Base-by-base conservation (phyloP, 2,329 filamentous ascomycete species). In the Fusarium sp. region DNA sequence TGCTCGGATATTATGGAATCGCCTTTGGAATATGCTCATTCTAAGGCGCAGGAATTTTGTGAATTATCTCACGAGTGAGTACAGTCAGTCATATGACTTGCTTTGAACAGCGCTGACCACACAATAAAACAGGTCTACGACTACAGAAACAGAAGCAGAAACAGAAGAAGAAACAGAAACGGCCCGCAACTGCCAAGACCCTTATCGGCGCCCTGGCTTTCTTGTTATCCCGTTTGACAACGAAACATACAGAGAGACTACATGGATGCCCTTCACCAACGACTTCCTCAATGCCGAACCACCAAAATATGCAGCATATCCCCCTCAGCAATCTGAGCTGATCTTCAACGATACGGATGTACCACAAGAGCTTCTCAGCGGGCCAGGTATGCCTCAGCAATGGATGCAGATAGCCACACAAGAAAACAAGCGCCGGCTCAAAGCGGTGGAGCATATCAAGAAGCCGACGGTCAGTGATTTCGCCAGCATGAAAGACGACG, bases 331-430 rank as follows among this genome's bases (percentile, higher is more conserved):
- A 11, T 7, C 20, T 3, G 57, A 59, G 17, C 26, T 59, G 4
- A 42, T 59, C 20, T 59, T 59, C 20, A 58, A 59, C 26, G 57
- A 59, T 5, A 59, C 57, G 10, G 15, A 33, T 1, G 40, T 39
- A 3, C 57, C 57, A 1, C 2, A 26, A 0, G 20, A 57, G 4
- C 34, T 59, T 3, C 43, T 59, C 1, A 2, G 34, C 9, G 57
- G 57, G 10, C 42, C 53, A 1, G 57, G 33, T 1, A 48, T 59
- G 8, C 53, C 53, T 1, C 31, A 18, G n/a, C 26, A 46, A 28
- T 59, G 57, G 53, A 59, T 59, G 57, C 33, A 58, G n/a, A 46
- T 58, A 1, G 57, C 34, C 0, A 26, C 22, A 1, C n/a, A 17
- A 6, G 57, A 59, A 2, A 31, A 59, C 3, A 6, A 9, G 2